Base-by-base conservation (phyloP, 1,284 basidiomycete genomes). In the Leccinum griseonigrum region DNA sequence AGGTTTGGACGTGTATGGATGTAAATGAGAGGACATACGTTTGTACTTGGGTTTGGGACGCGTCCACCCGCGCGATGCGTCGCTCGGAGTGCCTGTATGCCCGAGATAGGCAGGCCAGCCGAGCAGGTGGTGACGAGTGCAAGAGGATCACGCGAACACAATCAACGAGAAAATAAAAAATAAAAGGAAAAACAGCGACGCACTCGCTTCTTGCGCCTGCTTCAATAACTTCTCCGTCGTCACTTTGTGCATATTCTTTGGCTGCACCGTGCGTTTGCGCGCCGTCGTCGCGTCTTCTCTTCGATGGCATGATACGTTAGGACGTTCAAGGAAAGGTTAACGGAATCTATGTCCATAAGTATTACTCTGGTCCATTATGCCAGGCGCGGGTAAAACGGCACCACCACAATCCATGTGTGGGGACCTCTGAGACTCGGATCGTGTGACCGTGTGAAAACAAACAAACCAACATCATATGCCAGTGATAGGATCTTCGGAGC, bases 181-280 rank as follows among this genome's bases (percentile, higher is more conserved):
- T 9, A 43, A 43, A n/a, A 40, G 43, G 22, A 7, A 22, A 34
- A 14, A 29, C 28, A 14, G n/a, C 5, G 5, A 64, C 69, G 62
- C 56, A 73, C 71, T 50, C 29, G 38, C 2, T 0, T 18, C 64
- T 53, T 73, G 74, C 7, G 64, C 70, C 5, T 51, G 10, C 56
- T 4, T 59, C 2, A 75, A 31, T 26, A 72, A 34, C 29, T 28
- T 61, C 10, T 34, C 51, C 16, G 50, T 69, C 4, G 60, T 58
- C 40, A 66, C 68, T 13, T 40, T 64, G 29, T 10, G 59, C 16
- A 61, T 5, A 32, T 61, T 58, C 14, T 43, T 71, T 4, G 53
- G 40, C 8, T 46, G 60, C 2, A 32, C 31, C 26, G 69, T 63
- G 0, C 36, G 59, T 38, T 72, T 72, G 58, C 71, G 73, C 5